Base-by-base conservation (phyloP, 2,329 filamentous ascomycete species). In the Aspergillus sp. region DNA sequence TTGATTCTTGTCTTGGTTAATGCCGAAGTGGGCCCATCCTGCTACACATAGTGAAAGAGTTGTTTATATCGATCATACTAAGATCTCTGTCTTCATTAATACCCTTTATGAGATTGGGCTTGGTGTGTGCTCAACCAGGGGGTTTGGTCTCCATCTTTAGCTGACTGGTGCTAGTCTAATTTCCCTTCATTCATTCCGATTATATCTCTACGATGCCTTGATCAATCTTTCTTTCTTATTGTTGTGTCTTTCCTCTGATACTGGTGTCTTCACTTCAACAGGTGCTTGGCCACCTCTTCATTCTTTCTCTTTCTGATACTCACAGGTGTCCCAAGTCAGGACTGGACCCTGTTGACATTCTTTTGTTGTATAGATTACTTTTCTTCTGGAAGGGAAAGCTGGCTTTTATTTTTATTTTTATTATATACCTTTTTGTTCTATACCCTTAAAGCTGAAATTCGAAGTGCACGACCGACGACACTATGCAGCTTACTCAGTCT, bases 401-500 rank as follows among this genome's bases (percentile, higher is more conserved):
- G 35, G 35, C 43, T 40, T 26, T 34, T 28, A 32, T 43, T 35
- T 40, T 45, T 41, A 32, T 30, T 50, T 42, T 42, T 29, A 6
- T 43, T 40, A 32, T 29, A 12, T 8, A 34, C 7, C 6, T 9
- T 30, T 41, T 30, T 30, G 8, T 38, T 39, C n/a, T 19, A 12
- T 30, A 29, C 28, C 27, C 7, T 42, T 42, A 10, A 29, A 12
- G 4, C 5, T 30, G n/a, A 7, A 12, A 29, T 32, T 6, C 2
- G 1, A n/a, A 28, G 36, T 26, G 5, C 3, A 45, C 10, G 9
- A 32, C 4, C 46, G 5, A 45, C 38, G 39, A 46, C 54, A 55
- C 43, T 34, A 66, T 66, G 61, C 57, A 58, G 51, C 45, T 61
- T 34, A 33, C 58, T 41, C 52, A 58, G 41, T 63, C 57, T 9